These are phyloP conservation scores for Cyberlindnera xishuangbannaensis DNA, from an alignment of 805 yeast species.

Conservation along the genomic window DNA sequence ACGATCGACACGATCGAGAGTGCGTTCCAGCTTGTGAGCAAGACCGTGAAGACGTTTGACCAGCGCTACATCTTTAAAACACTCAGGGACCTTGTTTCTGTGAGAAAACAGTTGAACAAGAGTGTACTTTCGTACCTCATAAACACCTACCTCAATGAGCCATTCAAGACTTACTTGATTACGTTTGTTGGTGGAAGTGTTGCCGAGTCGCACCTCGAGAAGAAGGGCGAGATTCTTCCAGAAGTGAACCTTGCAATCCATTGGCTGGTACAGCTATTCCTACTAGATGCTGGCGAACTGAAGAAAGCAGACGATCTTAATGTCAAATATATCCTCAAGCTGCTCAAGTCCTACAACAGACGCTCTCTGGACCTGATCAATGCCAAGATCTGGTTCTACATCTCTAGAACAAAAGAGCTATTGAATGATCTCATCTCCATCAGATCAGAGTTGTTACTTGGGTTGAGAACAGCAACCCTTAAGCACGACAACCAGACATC, in stretches of 20 bases:
- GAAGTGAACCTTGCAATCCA: constrained; percentile 79
- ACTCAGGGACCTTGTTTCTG: constrained; percentile 71
- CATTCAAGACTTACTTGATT: constrained; percentile 38
- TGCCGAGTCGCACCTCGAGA: constrained; percentile 23
- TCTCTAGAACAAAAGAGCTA: constrained; percentile 71
- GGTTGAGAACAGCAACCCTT: constrained; percentile 81
- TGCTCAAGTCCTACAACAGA: constrained; percentile 59
- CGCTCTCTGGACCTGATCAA: constrained; percentile 80
- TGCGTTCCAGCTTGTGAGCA: constrained; percentile 32
- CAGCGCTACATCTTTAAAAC: constrained; percentile 84
- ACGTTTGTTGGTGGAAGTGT: constrained; percentile 33
- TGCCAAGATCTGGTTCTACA: constrained; percentile 92
- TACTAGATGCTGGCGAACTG: constrained; percentile 57
- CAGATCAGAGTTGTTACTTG: constrained; percentile 64
- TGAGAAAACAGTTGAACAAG: constrained; percentile 59
- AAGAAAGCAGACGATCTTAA: constrained; percentile 49
- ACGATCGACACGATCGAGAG: constrained; percentile 28
- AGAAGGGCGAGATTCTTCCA: constrained; percentile 46
- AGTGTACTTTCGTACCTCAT: constrained; percentile 52
- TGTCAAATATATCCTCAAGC: constrained; percentile 38
- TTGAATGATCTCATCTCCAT: constrained; percentile 44
- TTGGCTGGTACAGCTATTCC: constrained; percentile 68
- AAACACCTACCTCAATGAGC: constrained; percentile 47
- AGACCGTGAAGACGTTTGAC: constrained; percentile 70
- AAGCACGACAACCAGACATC: constrained; percentile 91